phyloP scores from a whole-genome alignment of 192 early-diverging fungal species.

The Martensiomyces pterosporus region DNA sequence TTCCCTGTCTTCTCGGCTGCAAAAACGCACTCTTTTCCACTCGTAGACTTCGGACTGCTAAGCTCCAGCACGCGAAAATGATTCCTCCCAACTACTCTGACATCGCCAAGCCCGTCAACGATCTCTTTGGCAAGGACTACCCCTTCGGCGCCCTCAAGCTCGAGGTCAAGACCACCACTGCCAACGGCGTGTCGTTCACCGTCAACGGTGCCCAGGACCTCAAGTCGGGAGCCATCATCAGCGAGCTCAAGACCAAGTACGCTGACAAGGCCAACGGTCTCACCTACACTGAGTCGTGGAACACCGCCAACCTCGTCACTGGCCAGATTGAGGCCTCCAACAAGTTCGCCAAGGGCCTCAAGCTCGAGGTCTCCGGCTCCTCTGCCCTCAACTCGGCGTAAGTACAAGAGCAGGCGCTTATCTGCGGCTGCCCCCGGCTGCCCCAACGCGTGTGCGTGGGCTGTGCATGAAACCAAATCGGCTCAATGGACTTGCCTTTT shows the following conservation, averaged over 20 bases:
- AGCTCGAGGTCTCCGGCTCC: constrained; percentile 84
- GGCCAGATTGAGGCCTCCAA: constrained; percentile 92
- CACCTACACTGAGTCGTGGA: constrained; percentile 96
- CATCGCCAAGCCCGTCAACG: constrained; percentile 91
- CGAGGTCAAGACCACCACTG: constrained; percentile 94
- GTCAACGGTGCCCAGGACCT: constrained; percentile 90
- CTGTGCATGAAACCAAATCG: neutral
- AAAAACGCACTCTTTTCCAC: neutral
- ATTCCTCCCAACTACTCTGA: constrained; percentile 87
- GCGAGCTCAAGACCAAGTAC: constrained; percentile 99
- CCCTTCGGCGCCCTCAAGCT: constrained; percentile 90
- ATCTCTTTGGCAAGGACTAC: constrained; percentile 96
- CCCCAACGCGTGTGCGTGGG: constrained; percentile 51
- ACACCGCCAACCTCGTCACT: constrained; percentile 86
- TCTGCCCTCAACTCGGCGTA: constrained; percentile 70
- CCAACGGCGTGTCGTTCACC: constrained; percentile 96
- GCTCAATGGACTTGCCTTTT: neutral
- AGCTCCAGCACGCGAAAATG: constrained; percentile 38
- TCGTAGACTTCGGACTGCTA: neutral
- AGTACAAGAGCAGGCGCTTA: too few relatives aligned
- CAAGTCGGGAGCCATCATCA: constrained; percentile 91
- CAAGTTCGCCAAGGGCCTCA: constrained; percentile 93
- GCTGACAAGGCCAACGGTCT: constrained; percentile 89
- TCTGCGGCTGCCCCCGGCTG: too few relatives aligned
- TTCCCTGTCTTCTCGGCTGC: neutral